Conservation (phyloP, 225 moss, liverwort and hornwort species). For the Marchantia paleacea region DNA sequence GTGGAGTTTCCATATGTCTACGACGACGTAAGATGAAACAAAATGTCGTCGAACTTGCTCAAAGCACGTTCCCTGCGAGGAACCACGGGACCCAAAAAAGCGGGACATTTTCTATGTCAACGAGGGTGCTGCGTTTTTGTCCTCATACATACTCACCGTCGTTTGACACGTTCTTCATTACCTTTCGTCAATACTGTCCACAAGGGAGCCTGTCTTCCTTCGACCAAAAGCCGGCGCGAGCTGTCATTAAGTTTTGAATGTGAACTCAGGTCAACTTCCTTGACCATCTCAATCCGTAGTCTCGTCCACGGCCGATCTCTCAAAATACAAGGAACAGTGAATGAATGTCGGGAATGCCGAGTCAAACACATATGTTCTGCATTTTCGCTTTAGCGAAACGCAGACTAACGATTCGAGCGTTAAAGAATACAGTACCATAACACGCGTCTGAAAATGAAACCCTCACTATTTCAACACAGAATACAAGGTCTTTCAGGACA, state of each 20-base stretch:
- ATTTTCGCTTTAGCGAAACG: background rate
- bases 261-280: background rate
- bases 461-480: background rate
- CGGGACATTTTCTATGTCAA: too few relatives aligned
- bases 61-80: too few relatives aligned
- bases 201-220: too few relatives aligned
- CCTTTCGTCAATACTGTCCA: too few relatives aligned
- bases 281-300: background rate
- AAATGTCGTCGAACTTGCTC: too few relatives aligned
- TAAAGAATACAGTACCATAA: background rate
- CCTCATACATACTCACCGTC: too few relatives aligned
- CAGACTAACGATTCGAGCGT: too few relatives aligned
- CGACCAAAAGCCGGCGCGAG: background rate
- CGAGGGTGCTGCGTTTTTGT: too few relatives aligned
- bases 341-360: background rate
- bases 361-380: background rate
- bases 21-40: too few relatives aligned
- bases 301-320: background rate
- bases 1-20: too few relatives aligned
- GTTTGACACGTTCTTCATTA: too few relatives aligned
- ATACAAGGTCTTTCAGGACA: background rate
- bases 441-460: background rate
- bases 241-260: background rate
- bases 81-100: too few relatives aligned
- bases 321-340: background rate